Evolutionary conservation across 768 basidiomycete genomes (phyloP).

Genomic region (Pholiota conissans): DNA sequence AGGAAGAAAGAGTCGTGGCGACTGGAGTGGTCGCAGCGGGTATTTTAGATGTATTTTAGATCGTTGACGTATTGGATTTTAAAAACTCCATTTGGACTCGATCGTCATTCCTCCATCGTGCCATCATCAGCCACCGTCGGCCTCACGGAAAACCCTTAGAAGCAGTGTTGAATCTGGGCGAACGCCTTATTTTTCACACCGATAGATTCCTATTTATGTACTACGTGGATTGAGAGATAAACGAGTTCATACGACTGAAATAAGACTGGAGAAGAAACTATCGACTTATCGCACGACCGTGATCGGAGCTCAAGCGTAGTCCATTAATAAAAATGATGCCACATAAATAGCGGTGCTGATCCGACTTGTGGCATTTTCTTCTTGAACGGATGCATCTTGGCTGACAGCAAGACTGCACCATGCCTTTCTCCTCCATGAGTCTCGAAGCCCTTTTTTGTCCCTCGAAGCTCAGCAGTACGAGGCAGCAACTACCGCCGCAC

Average conservation of each 20-base stretch:
- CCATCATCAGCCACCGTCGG: not conserved
- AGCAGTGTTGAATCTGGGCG: not conserved
- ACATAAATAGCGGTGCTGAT: not conserved
- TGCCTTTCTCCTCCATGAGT: no score
- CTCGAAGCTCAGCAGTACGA: no score
- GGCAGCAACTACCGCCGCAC: no score
- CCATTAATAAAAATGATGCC: not conserved
- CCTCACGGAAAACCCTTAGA: not conserved
- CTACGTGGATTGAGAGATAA: no score
- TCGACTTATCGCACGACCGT: not conserved
- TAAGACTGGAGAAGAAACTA: not conserved
- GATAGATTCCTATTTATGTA: no score
- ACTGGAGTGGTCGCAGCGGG: not conserved
- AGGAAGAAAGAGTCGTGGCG: not conserved
- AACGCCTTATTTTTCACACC: no score
- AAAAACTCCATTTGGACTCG: not conserved
- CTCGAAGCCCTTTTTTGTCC: no score
- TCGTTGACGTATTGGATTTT: constrained; percentile 15
- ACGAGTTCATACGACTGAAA: no score
- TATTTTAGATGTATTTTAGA: not conserved
- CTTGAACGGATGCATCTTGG: not conserved
- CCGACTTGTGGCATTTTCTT: not conserved
- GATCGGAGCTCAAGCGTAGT: not conserved
- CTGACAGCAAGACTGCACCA: not conserved
- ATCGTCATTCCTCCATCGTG: not conserved